Base-by-base conservation (phyloP, 805 yeast species). In the Isabelozyma rhagii region DNA sequence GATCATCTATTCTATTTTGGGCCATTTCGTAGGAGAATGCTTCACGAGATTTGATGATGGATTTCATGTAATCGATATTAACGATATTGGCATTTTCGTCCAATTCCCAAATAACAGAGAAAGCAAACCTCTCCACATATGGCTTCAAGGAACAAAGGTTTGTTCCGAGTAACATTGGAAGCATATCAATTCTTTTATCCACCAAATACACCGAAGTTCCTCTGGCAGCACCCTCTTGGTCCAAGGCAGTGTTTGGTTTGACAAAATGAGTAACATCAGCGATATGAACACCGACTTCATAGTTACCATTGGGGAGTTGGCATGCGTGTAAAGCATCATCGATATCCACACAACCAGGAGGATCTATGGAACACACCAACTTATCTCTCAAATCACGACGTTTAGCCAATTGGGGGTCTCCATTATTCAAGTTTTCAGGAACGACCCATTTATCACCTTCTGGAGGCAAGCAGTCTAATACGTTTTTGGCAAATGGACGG, bases 191-290 rank as follows among this genome's bases (percentile, higher is more conserved):
- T 79, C 99, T 88, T 69, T 94, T 93, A 66, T 94, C 99, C 11
- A 94, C 99, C 49, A 94, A 76, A 69, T 94, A 94, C 3, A 94
- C 97, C 4, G 99, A 92, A 0, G 99, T 94, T 60, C 97, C 98
- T 70, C 99, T 83, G 1, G 96, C 80, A 0, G 98, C 96, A 68
- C 97, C 99, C 71, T 94, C 99, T 43, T 82, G 86, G 65, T 94
- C 99, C 51, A 94, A 76, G 0, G 98, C 85, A 3, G 97, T 90
- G 54, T 85, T 87, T 0, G 99, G 86, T 68, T 91, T 90, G 43
- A 94, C 99, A 63, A 94, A 94, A 71, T 94, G 96, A 1, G 98
- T 89, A 29, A 94, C 99, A 71, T 94, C 99, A 8, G 99, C 99
- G 73, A 94, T 94, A 64, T 94, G 99, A 29, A 94, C 99, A 62